Conservation (phyloP, 225 moss, liverwort and hornwort genomes). For the Polytrichum formosum region DNA sequence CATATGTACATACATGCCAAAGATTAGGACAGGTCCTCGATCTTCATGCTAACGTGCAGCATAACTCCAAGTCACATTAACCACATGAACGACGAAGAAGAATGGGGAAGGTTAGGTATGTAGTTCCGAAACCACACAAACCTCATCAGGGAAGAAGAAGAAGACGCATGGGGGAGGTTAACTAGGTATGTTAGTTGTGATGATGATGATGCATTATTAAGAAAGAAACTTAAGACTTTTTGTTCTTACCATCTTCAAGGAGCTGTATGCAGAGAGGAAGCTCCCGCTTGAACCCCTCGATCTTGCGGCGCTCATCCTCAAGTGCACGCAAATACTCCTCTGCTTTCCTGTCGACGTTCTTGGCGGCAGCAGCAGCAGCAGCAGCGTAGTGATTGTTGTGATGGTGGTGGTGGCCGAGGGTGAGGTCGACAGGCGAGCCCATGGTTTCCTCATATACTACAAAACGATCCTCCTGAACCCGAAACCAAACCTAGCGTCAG, state of each 20-base stretch:
- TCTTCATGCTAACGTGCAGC: not conserved
- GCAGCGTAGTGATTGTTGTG: constrained; percentile 33
- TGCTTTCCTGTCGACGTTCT: constrained; percentile 48
- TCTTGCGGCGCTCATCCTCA: constrained; percentile 85
- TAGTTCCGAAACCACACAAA: not conserved
- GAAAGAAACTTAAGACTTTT: no score
- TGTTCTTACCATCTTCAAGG: constrained; percentile 76
- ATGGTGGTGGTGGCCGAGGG: constrained; percentile 32
- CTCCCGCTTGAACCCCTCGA: constrained; percentile 94
- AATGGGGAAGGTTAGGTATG: no score
- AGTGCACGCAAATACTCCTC: constrained; percentile 66
- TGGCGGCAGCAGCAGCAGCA: constrained; percentile 13
- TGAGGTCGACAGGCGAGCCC: constrained; percentile 77
- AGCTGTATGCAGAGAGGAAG: constrained; percentile 96
- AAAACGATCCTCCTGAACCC: not conserved
- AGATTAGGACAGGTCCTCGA: not conserved
- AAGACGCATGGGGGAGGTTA: no score
- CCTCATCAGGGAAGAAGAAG: not conserved
- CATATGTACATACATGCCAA: not conserved
- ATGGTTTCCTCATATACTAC: constrained; percentile 27
- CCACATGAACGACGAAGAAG: not conserved
- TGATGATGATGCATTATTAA: no score
- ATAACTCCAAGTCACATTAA: not conserved
- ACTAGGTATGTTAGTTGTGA: no score
- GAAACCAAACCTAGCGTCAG: not conserved